Conservation (phyloP, 2,329 filamentous ascomycete species). For the Pseudogymnoascus sp. region DNA sequence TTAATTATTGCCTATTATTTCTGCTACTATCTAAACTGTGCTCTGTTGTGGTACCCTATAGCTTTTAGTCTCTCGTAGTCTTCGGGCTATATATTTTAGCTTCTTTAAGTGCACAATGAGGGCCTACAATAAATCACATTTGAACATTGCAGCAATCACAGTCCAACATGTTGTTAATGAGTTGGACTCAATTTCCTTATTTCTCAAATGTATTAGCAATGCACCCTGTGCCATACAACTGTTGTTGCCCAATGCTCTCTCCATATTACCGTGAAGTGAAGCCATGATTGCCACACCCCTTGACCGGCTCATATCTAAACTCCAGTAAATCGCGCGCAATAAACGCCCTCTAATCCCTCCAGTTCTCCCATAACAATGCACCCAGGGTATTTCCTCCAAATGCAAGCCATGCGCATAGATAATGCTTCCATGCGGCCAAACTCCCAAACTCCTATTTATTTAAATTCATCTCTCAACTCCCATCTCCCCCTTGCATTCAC, state of each 20-base stretch:
- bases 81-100: neutral
- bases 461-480: conserved; percentile 28
- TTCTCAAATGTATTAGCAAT: neutral
- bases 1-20: neutral
- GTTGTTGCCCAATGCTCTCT: neutral
- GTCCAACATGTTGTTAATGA: neutral
- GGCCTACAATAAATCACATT: neutral
- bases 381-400: conserved; percentile 7
- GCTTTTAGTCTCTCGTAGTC: neutral
- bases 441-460: conserved; percentile 13
- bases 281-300: neutral
- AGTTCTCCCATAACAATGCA: neutral
- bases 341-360: neutral
- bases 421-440: neutral
- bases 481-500: conserved; percentile 25
- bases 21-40: neutral
- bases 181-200: neutral
- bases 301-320: neutral
- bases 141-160: neutral
- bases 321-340: neutral
- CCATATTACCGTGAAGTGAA: neutral
- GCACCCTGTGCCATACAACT: neutral
- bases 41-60: neutral
- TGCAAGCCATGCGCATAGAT: conserved; percentile 4
- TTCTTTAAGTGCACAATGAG: neutral